These are phyloP conservation scores for Hypoxylon cercidicola DNA, from an alignment of 495 filamentous ascomycete genomes.

Conservation along the genomic window DNA sequence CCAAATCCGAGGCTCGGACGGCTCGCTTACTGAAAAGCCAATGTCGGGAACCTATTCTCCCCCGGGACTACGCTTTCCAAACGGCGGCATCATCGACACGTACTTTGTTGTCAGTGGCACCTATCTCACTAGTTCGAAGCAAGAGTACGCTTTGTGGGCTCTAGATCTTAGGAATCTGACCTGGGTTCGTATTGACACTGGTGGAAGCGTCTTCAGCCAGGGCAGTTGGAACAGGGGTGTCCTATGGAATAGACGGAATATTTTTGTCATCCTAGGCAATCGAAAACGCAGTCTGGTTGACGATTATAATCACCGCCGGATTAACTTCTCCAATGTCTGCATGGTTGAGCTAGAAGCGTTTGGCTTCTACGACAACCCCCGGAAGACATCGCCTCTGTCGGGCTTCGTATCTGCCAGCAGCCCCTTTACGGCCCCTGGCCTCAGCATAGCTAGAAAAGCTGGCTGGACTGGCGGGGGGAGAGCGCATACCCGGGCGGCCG, in stretches of 20 bases:
- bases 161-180: conserved; percentile 86
- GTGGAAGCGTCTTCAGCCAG: conserved; percentile 91
- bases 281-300: conserved; percentile 93
- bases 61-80: conserved; percentile 92
- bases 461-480: conserved; percentile 77
- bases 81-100: conserved; percentile 90
- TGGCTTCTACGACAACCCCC: conserved; percentile 94
- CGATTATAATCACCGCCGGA: conserved; percentile 96
- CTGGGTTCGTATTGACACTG: conserved; percentile 95
- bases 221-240: conserved; percentile 97
- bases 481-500: conserved; percentile 71
- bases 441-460: conserved; percentile 68
- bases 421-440: conserved; percentile 61
- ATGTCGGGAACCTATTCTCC: conserved; percentile 90
- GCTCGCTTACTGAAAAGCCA: conserved; percentile 82
- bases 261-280: conserved; percentile 94
- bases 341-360: conserved; percentile 97
- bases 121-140: conserved; percentile 95
- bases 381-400: conserved; percentile 77
- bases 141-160: conserved; percentile 98
- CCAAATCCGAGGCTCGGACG: conserved; percentile 86
- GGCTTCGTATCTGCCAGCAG: conserved; percentile 83
- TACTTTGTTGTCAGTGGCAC: conserved; percentile 98
- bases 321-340: conserved; percentile 96
- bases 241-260: conserved; percentile 90